These are phyloP conservation scores for Eragrostis curvula DNA, from an alignment of 176 grass and related monocot genomes.

Conservation along the genomic window DNA sequence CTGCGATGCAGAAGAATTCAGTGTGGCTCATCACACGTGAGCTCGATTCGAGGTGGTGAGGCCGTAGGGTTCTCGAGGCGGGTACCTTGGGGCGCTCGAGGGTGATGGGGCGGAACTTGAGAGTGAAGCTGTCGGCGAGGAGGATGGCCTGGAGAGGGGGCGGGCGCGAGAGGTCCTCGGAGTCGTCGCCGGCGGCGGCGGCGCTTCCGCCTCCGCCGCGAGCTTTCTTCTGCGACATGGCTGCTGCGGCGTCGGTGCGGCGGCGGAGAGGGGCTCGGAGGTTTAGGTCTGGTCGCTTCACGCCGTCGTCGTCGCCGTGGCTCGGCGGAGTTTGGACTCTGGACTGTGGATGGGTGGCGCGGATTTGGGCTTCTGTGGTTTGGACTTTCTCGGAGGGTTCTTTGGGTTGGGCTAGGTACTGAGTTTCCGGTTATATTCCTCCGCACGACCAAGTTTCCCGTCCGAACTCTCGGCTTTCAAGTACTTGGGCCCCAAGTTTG, in stretches of 20 bases:
- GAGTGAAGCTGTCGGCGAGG: slow-evolving; percentile 88
- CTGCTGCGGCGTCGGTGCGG: slow-evolving; percentile 11
- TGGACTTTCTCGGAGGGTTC: background rate
- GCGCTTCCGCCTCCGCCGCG: slow-evolving; percentile 45
- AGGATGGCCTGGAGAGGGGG: slow-evolving; percentile 86
- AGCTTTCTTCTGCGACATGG: slow-evolving; percentile 79
- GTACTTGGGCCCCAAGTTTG: no score
- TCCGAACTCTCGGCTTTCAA: no score
- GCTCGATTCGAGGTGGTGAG: background rate
- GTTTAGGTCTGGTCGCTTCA: slow-evolving; percentile 46
- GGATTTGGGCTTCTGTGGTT: background rate
- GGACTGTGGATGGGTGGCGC: slow-evolving; percentile 1
- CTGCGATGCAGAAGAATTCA: slow-evolving; percentile 38
- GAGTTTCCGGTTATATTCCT: no score
- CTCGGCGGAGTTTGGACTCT: background rate
- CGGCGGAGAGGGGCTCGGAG: slow-evolving; percentile 23
- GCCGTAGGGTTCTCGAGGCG: background rate
- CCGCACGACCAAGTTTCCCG: background rate
- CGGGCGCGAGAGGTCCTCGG: slow-evolving; percentile 72
- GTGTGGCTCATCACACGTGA: background rate
- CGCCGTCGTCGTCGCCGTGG: slow-evolving; percentile 42
- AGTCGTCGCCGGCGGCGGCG: slow-evolving; percentile 51
- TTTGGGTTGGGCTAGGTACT: background rate
- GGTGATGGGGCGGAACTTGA: slow-evolving; percentile 89
- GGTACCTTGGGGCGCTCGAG: slow-evolving; percentile 92